These are phyloP conservation scores for Rhizoclosmatium sp. DNA, from an alignment of 192 early-diverging fungal species.

Conservation along the genomic window DNA sequence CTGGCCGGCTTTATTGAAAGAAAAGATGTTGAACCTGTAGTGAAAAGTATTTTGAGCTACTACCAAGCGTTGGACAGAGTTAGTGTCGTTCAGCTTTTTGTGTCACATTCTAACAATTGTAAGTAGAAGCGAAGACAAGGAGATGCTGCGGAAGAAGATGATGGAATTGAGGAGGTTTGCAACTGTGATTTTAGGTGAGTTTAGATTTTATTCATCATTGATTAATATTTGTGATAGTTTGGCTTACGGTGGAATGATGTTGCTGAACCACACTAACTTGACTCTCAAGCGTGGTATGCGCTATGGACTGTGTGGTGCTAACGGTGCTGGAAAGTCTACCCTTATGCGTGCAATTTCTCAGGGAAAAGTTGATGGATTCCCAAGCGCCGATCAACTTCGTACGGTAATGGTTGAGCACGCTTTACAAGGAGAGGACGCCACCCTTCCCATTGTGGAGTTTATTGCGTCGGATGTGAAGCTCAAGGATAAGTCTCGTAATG, in stretches of 20 bases:
- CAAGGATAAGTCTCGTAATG: conserved; percentile 52
- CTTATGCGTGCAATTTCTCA: conserved; percentile 87
- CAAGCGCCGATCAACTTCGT: conserved; percentile 73
- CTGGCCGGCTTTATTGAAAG: conserved; percentile 67
- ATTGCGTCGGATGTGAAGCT: conserved; percentile 57
- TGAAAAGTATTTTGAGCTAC: conserved; percentile 48
- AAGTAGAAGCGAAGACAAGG: neutral
- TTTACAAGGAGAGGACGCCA: conserved; percentile 71
- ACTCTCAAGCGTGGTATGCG: conserved; percentile 75
- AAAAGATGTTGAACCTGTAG: conserved; percentile 63
- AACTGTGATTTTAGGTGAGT: conserved; percentile 75
- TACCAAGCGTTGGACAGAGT: neutral
- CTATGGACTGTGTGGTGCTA: conserved; percentile 83
- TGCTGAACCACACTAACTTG: conserved; percentile 72
- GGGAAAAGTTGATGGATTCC: conserved; percentile 84
- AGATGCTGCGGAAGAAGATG: conserved; percentile 46
- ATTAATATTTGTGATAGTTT: conserved; percentile 43
- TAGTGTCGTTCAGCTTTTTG: too few relatives aligned
- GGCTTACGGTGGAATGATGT: conserved; percentile 83
- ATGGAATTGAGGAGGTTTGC: conserved; percentile 63
- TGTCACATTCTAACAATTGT: too few relatives aligned
- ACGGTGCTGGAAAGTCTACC: conserved; percentile 87
- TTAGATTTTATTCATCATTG: too few relatives aligned
- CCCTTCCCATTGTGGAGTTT: conserved; percentile 73
- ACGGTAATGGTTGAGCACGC: conserved; percentile 77